phyloP scores from a whole-genome alignment of 495 filamentous ascomycete genomes.

The Xylaria telfairii region DNA sequence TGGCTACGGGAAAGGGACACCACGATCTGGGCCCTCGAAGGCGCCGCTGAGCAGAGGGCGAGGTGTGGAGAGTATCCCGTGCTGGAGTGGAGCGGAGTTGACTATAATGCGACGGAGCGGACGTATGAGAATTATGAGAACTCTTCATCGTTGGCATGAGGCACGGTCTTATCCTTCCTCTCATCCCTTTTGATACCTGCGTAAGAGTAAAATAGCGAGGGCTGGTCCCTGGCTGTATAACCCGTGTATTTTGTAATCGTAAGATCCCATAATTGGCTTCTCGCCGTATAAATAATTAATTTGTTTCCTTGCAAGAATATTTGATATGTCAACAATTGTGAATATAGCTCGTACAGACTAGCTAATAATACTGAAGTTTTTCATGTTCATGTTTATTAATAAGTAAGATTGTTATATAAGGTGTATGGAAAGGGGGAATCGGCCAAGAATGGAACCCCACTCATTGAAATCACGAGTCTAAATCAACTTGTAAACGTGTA shows the following conservation, averaged over 20 bases:
- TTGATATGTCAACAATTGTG: background rate
- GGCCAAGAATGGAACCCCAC: no score
- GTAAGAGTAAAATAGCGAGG: background rate
- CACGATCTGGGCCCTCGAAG: background rate
- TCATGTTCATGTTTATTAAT: no score
- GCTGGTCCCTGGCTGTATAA: background rate
- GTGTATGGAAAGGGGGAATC: no score
- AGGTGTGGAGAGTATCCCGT: background rate
- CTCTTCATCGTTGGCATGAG: background rate
- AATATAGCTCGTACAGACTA: background rate
- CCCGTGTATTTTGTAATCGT: background rate
- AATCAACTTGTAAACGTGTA: no score
- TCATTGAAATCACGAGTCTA: no score
- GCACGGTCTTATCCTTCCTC: background rate
- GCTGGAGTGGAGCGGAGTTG: slow-evolving; percentile 19
- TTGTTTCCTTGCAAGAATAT: background rate
- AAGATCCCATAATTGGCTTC: background rate
- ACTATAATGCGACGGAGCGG: slow-evolving; percentile 4
- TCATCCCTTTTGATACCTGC: background rate
- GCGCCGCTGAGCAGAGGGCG: background rate
- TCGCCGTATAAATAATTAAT: background rate
- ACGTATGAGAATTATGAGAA: background rate
- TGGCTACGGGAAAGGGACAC: background rate
- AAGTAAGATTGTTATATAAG: no score
- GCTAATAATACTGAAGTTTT: no score